Evolutionary conservation across 768 basidiomycete species (phyloP).

Genomic region (Plicaturopsis crispa): DNA sequence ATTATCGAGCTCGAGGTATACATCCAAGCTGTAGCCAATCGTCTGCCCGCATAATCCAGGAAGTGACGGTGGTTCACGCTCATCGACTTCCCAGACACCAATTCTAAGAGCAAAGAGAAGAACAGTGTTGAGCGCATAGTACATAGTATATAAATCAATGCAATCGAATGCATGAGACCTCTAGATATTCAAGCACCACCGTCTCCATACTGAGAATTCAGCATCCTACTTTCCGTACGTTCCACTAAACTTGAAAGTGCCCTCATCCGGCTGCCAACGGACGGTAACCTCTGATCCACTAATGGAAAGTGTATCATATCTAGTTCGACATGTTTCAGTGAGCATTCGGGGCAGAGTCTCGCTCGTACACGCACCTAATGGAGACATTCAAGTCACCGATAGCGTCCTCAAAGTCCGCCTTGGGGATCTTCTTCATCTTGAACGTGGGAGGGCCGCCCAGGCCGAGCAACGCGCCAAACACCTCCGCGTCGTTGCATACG

Average conservation of each 20-base stretch:
- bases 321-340: constrained; percentile 11
- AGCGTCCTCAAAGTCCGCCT: constrained; percentile 22
- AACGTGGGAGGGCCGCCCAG: constrained; percentile 37
- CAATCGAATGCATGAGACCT: too few relatives aligned
- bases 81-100: too few relatives aligned
- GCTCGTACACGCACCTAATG: constrained; percentile 23
- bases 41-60: too few relatives aligned
- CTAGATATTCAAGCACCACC: too few relatives aligned
- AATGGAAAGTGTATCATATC: constrained; percentile 31
- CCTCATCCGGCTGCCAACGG: constrained; percentile 34
- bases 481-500: constrained; percentile 36
- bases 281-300: constrained; percentile 35
- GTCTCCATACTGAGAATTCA: too few relatives aligned
- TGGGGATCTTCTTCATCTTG: constrained; percentile 39
- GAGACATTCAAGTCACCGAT: constrained; percentile 27
- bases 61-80: too few relatives aligned
- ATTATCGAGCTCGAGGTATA: too few relatives aligned
- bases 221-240: constrained; percentile 29
- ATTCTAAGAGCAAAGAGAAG: too few relatives aligned
- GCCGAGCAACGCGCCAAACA: constrained; percentile 38
- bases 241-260: constrained; percentile 54
- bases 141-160: too few relatives aligned
- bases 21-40: too few relatives aligned
- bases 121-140: too few relatives aligned
- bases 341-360: background rate